Conservation (phyloP, 805 yeast species). For the Hanseniaspora valbyensis region DNA sequence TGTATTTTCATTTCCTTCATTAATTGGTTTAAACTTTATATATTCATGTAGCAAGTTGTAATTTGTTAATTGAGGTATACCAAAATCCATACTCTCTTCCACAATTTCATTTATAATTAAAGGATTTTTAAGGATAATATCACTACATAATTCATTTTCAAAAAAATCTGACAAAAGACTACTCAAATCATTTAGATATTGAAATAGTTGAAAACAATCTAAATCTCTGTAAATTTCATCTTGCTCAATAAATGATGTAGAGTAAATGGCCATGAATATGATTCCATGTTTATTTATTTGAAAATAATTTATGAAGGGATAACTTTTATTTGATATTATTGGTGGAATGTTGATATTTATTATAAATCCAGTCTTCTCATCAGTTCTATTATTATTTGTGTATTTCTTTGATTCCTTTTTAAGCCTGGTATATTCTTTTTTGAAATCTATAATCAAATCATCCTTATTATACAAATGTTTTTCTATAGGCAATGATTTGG, state of each 20-base stretch:
- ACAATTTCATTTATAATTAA: constrained; percentile 68
- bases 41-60: constrained; percentile 67
- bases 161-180: constrained; percentile 23
- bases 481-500: constrained; percentile 1
- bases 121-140: constrained; percentile 36
- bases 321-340: neutral
- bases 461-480: neutral
- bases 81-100: constrained; percentile 84
- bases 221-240: neutral
- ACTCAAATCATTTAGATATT: constrained; percentile 25
- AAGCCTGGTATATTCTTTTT: neutral
- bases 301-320: constrained; percentile 12
- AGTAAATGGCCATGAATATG: neutral
- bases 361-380: neutral
- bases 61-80: constrained; percentile 77
- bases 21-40: constrained; percentile 46
- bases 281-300: constrained; percentile 3
- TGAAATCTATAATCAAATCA: constrained; percentile 11
- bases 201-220: constrained; percentile 13
- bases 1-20: constrained; percentile 16
- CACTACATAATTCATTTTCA: constrained; percentile 41
- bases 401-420: neutral
- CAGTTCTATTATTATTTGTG: neutral
- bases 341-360: neutral
- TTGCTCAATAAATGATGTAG: neutral